Conservation (phyloP, 495 filamentous ascomycete genomes). For the Astrocystis sublimbata region DNA sequence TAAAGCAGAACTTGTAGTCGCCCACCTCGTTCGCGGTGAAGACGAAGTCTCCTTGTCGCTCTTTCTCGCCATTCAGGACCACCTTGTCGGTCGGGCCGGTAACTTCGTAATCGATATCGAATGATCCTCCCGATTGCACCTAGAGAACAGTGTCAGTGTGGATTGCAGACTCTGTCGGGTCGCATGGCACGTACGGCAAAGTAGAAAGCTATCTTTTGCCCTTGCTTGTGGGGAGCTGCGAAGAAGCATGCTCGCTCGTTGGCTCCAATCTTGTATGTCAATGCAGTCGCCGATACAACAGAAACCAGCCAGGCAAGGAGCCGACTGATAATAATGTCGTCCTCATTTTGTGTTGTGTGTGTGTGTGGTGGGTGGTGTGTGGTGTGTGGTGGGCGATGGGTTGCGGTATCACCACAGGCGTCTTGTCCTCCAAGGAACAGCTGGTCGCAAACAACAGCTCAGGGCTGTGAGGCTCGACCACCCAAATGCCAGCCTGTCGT, state of each 20-base stretch:
- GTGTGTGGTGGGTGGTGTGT: too few relatives aligned
- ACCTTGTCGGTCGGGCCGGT: conserved; percentile 78
- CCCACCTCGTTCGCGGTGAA: conserved; percentile 93
- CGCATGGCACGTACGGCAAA: conserved; percentile 75
- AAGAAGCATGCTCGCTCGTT: conserved; percentile 98
- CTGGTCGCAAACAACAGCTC: conserved; percentile 30
- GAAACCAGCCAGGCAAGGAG: conserved; percentile 64
- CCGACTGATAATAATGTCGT: conserved; percentile 46
- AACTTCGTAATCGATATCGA: conserved; percentile 93
- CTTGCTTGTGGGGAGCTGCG: conserved; percentile 68
- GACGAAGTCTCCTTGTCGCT: conserved; percentile 96
- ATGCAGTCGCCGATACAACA: conserved; percentile 74
- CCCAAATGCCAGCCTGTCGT: conserved; percentile 14
- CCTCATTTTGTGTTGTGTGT: conserved; percentile 50
- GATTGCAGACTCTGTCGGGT: background rate
- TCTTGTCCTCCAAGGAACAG: conserved; percentile 21
- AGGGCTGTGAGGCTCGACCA: background rate
- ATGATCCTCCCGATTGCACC: conserved; percentile 95
- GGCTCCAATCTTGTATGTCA: conserved; percentile 88
- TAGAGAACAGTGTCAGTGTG: conserved; percentile 32
- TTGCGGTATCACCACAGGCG: conserved; percentile 19
- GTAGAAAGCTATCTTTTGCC: conserved; percentile 94
- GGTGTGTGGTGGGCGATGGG: conserved; percentile 20
- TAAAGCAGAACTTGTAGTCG: conserved; percentile 97
- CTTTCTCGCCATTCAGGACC: conserved; percentile 85